phyloP scores from a whole-genome alignment of 2,329 filamentous ascomycete genomes.

The Beauveria rudraprayagi region DNA sequence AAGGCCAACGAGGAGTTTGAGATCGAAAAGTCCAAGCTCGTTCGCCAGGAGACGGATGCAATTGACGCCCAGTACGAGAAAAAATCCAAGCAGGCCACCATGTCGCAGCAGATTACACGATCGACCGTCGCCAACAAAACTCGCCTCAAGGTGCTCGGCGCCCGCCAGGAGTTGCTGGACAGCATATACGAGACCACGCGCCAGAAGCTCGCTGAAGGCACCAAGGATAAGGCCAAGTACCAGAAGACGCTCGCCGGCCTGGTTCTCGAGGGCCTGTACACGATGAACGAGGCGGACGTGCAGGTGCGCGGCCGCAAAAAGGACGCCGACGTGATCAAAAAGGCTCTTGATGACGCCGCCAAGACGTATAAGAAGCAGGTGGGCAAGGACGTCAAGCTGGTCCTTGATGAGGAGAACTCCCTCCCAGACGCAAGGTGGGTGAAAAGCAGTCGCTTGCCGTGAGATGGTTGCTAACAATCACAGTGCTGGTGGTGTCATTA shows the following conservation, averaged over 20 bases:
- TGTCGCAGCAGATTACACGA: conserved; percentile 97
- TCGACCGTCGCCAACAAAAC: conserved; percentile 96
- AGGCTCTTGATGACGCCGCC: conserved; percentile 67
- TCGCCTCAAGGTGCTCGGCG: conserved; percentile 76
- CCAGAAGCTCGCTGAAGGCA: conserved; percentile 57
- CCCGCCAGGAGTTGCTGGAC: conserved; percentile 86
- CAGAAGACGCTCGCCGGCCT: conserved; percentile 68
- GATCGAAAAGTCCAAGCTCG: conserved; percentile 98
- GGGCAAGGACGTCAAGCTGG: conserved; percentile 60
- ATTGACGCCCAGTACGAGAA: conserved; percentile 94
- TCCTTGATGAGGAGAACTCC: conserved; percentile 69
- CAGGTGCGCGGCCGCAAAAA: conserved; percentile 68
- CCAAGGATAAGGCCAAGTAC: conserved; percentile 68
- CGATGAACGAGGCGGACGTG: conserved; percentile 72
- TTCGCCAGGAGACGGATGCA: conserved; percentile 85
- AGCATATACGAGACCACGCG: conserved; percentile 75
- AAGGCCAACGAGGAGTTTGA: conserved; percentile 99
- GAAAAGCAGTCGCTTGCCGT: background rate
- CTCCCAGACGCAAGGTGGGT: conserved; percentile 77
- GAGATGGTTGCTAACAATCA: background rate
- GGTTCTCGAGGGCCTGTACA: conserved; percentile 84
- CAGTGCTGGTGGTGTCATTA: conserved; percentile 74
- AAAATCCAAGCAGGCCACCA: conserved; percentile 97
- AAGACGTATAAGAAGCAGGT: conserved; percentile 77
- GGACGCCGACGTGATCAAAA: conserved; percentile 68